A percentile compares a stretch with the other conserved stretches of the same genome.
Evolutionary conservation across 73 alveolate genomes (phyloP).

Genomic region (Paramecium primaurelia): DNA sequence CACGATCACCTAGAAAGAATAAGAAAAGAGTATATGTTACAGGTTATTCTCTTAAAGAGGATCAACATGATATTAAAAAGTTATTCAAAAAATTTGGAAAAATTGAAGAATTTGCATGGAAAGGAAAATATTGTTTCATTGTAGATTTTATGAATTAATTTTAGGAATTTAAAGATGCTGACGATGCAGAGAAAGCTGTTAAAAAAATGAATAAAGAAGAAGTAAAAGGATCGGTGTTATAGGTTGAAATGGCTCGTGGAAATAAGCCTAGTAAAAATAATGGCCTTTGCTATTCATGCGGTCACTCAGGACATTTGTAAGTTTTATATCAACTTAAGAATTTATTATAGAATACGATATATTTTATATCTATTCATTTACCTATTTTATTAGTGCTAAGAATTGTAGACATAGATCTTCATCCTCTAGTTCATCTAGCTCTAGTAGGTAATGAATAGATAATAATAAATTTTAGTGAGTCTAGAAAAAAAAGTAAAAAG

Average conservation of each 20-base stretch:
- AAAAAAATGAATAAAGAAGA: conserved; percentile 42
- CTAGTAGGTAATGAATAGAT: conserved; percentile 8
- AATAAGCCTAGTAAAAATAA: conserved; percentile 39
- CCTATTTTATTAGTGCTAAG: conserved; percentile 7
- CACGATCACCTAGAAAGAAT: conserved; percentile 31
- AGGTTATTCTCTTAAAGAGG: conserved; percentile 49
- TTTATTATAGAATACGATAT: background rate
- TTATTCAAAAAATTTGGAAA: conserved; percentile 34
- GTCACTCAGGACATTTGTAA: conserved; percentile 39
- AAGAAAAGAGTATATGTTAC: conserved; percentile 46
- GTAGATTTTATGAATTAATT: background rate
- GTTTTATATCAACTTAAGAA: background rate
- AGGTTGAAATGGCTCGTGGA: conserved; percentile 44
- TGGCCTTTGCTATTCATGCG: conserved; percentile 34
- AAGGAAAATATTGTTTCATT: conserved; percentile 43
- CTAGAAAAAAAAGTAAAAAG: conserved; percentile 34
- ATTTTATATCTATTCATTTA: background rate
- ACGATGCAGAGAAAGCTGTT: conserved; percentile 45
- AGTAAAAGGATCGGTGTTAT: conserved; percentile 30
- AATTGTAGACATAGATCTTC: conserved; percentile 42
- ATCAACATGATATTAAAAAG: conserved; percentile 36
- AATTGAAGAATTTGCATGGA: conserved; percentile 51
- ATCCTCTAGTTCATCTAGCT: conserved; percentile 25
- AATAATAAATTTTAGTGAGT: background rate
- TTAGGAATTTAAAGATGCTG: conserved; percentile 32